Evolutionary conservation across 345 rosid species (phyloP), one percentile per base, ranked within the genome.

Genomic region (Euphorbia pulcherrima): DNA sequence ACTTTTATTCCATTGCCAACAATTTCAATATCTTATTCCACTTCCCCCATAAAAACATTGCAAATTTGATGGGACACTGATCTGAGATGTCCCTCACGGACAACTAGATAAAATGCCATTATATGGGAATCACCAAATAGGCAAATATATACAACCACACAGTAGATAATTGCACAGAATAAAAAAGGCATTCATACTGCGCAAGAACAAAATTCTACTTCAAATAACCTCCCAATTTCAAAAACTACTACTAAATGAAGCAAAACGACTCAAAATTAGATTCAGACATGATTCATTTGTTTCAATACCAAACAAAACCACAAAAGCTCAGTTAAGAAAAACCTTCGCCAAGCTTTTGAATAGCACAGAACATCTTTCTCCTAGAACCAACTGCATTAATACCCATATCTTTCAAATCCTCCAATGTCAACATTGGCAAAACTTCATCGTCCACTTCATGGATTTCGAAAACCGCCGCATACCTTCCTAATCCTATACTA

Each of bases 361-460:
- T 83, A 0, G 93, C 93, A 6, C 84, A 84, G 65, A 70, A 90
- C 93, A 90, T 77, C 83, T 90, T 90, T 80, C 96, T 90, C 61
- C 96, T 81, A 0, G 96, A 86, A 16, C 96, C 96, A 67, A 90
- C 96, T 7, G 93, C 96, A 80, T 74, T 90, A 50, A 90, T 87
- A 18, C 96, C 96, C 91, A 90, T 90, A 72, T 90, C 96, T 73
- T 90, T 90, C 74, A 90, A 86, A 83, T 90, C 96, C 77, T 88
- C 96, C 81, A 90, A 59, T 21, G 96, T 87, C 69, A 90, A 78
- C 87, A 86, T 83, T 18, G 93, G 93, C 82, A 90, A 75, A 2
- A 90, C 88, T 63, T 87, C 87, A 74, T 90, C 93, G 76, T 90
- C 96, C 67, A 90, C 96, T 72, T 90, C 96, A 77, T 90, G 93